phyloP scores from a whole-genome alignment of 495 filamentous ascomycete species.

The Podospora bellae-mahoneyi region DNA sequence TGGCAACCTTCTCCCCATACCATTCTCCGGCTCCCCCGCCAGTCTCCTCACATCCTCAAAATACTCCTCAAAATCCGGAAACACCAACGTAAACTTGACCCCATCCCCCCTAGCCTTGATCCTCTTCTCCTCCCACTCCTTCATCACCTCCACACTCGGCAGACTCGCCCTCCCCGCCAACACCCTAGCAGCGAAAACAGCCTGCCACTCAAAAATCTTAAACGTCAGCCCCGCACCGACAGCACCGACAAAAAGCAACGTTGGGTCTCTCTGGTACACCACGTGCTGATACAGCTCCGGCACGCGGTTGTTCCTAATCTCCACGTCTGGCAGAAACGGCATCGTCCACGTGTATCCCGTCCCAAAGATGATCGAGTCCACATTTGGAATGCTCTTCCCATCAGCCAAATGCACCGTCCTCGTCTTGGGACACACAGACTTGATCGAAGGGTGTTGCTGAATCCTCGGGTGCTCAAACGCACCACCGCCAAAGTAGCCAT shows the following conservation, averaged over 20 bases:
- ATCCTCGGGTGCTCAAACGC: conserved; percentile 52
- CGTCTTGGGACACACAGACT: conserved; percentile 35
- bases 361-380: conserved; percentile 57
- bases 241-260: conserved; percentile 34
- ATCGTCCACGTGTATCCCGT: conserved; percentile 57
- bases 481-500: conserved; percentile 50
- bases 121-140: conserved; percentile 51
- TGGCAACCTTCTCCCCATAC: conserved; percentile 44
- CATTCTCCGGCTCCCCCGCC: conserved; percentile 44
- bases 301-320: conserved; percentile 51
- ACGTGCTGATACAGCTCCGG: conserved; percentile 57
- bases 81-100: conserved; percentile 46
- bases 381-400: conserved; percentile 43
- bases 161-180: conserved; percentile 41
- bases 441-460: conserved; percentile 42
- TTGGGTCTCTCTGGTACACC: conserved; percentile 48
- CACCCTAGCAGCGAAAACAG: conserved; percentile 36
- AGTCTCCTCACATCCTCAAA: conserved; percentile 49
- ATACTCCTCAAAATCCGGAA: conserved; percentile 54
- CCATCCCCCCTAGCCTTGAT: conserved; percentile 51
- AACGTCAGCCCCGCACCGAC: conserved; percentile 35
- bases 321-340: conserved; percentile 51
- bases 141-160: conserved; percentile 42
- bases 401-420: conserved; percentile 48
- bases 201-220: conserved; percentile 46